These are phyloP conservation scores for Entoloma clypeatum DNA, from an alignment of 1,284 basidiomycete species.

Conservation along the genomic window DNA sequence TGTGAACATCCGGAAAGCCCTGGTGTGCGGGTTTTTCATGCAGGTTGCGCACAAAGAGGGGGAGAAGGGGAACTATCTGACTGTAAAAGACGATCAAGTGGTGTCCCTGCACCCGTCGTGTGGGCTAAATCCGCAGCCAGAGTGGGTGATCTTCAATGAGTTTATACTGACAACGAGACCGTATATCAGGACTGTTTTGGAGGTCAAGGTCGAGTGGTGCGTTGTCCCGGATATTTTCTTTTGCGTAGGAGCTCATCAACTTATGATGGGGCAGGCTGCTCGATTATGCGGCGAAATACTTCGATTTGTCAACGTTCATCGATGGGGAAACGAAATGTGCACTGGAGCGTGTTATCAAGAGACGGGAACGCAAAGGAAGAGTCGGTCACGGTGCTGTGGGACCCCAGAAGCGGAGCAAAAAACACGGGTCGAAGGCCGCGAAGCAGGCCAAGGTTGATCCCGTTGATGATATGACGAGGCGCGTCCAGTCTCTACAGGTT, in stretches of 20 bases:
- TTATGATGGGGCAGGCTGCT: conserved; percentile 57
- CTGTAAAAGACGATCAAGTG: conserved; percentile 91
- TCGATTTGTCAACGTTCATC: conserved; percentile 59
- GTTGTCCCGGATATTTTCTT: conserved; percentile 18
- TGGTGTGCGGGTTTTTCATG: conserved; percentile 97
- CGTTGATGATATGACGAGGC: no score
- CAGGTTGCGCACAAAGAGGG: conserved; percentile 94
- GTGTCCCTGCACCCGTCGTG: conserved; percentile 91
- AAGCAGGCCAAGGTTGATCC: no score
- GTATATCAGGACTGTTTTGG: conserved; percentile 90
- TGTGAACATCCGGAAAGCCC: conserved; percentile 74
- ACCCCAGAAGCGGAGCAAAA: no score
- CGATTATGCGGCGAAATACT: conserved; percentile 79
- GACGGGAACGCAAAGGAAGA: conserved; percentile 32
- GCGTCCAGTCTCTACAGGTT: no score
- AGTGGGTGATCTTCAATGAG: conserved; percentile 97
- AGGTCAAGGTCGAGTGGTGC: conserved; percentile 88
- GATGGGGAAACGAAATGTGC: conserved; percentile 73
- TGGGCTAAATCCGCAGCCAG: conserved; percentile 85
- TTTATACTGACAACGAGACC: conserved; percentile 89
- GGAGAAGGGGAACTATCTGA: conserved; percentile 81
- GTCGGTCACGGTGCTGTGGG: no score
- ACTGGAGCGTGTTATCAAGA: conserved; percentile 44
- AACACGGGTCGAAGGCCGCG: no score
- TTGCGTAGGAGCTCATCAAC: conserved; percentile 2